Evolutionary conservation across 345 rosid genomes (phyloP), one percentile per base, ranked within the genome.

Genomic region (Eutrema heterophyllum): DNA sequence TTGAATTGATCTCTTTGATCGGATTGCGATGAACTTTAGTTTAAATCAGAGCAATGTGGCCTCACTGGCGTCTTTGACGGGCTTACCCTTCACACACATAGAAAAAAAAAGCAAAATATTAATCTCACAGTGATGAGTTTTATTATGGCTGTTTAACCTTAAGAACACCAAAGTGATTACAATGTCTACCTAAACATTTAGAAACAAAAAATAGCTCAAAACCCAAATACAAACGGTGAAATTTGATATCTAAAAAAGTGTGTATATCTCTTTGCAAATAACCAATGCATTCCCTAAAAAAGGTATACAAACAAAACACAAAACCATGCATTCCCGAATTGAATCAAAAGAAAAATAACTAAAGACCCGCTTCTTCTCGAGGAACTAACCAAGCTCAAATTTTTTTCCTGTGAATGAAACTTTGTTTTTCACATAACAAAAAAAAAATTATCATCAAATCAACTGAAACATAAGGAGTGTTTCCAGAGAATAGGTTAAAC

Each of bases 51-150:
- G 58, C 83, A 80, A 45, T 92, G 92, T 40, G 93, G 91, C 41
- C 97, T 85, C 39, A 89, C 97, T 41, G 98, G 97, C 12, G 97
- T 91, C 89, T 93, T 93, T 2, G 98, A 93, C 14, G 98, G 97
- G 83, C 98, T 89, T 63, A 93, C 87, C 91, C 98, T 93, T 87
- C 79, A 75, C 10, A 67, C 16, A 73, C 16, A 33, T 0, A 43
- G 6, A 56, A 7, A 1, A 15, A 65, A n/a, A 18, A 8, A 57
- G 39, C 5, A 55, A 32, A 33, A 18, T 39, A 50, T 61, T 29
- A 61, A 9, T 30, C 57, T 64, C 48, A 32, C 8, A 52, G 33
- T 26, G 24, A 16, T 58, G n/a, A 57, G 29, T 53, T 54, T 67
- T 53, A n/a, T 11, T 0, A 50, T 10, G 18, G 6, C 32, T 29